Evolutionary conservation across 1,139 yeast genomes (phyloP), one percentile per base, ranked within the genome.

Genomic region (Geotrichum bryndzae): DNA sequence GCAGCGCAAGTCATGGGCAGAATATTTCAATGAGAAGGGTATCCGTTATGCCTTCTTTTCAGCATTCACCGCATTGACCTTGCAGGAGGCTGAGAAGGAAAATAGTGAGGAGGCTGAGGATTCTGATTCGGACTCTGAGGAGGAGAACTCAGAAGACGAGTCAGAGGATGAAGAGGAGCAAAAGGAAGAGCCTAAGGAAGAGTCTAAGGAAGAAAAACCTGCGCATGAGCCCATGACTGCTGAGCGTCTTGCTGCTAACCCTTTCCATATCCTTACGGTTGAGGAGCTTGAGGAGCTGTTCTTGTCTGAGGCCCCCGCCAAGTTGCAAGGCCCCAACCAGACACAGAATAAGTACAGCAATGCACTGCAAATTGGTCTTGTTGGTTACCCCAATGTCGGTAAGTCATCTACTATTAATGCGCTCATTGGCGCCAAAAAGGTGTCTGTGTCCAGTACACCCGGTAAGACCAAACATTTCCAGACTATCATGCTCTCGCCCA

Each of bases 391-490:
- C 29, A 90, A 92, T 74, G 98, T 92, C 59, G 98, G 98, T 80
- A 92, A 92, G 75, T 92, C 97, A 0, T 91, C 97, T 11, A 92
- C 98, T 11, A 92, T 92, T 69, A 92, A 92, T 74, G 97, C 98
- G 0, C 81, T 95, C 58, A 95, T 94, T 58, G 99, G 99, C 25
- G 86, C 97, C 31, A 95, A 95, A 73, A 92, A 90, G 73, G 99
- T 95, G 13, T 91, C 98, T 0, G 99, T 95, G 51, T 94, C 99
- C 1, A 82, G 99, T 1, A 95, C 99, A 0, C 99, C 99, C 6
- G 99, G 99, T 79, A 95, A 95, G 74, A 95, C 99, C 22, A 95
- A 95, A 75, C 99, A 95, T 80, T 95, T 95, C 81, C 99, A 95
- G 79, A 95, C 99, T 1, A 91, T 95, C 66, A 84, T 86, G 70